Percentiles rank a stretch among this genome's conserved stretches.
Conservation (phyloP, 2,329 filamentous ascomycete species). For the Paraphoma chrysanthemicola region DNA sequence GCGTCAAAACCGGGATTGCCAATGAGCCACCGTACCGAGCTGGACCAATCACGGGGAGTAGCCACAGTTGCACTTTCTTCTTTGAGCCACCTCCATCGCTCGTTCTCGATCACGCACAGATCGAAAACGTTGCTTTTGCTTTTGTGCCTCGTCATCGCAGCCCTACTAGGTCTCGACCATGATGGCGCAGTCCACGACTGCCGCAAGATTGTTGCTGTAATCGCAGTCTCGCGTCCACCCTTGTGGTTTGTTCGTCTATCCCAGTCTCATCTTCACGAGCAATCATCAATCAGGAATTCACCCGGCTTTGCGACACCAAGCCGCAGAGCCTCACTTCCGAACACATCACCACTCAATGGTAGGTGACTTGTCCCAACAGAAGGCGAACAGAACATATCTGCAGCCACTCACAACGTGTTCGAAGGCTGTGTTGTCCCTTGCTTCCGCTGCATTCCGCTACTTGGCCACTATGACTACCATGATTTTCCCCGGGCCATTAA, state of each 20-base stretch:
- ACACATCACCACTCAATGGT: constrained; percentile 5
- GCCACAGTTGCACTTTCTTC: constrained; percentile 3
- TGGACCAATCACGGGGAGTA: constrained; percentile 2
- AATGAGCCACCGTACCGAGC: constrained; percentile 1
- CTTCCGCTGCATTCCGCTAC: constrained; percentile 16
- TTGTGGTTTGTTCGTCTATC: constrained; percentile 22
- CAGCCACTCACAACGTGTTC: constrained; percentile 10
- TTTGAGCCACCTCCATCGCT: background rate
- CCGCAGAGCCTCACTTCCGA: constrained; percentile 16
- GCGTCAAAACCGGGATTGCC: background rate
- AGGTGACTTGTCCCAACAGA: constrained; percentile 16
- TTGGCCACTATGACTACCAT: constrained; percentile 12
- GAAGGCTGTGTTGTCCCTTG: constrained; percentile 2
- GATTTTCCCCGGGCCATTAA: constrained; percentile 20
- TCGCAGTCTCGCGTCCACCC: background rate
- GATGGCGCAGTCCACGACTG: background rate
- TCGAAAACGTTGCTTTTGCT: background rate
- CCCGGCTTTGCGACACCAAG: constrained; percentile 1
- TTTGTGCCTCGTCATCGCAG: background rate
- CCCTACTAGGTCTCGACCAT: background rate
- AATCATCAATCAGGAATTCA: background rate
- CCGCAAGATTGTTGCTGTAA: background rate
- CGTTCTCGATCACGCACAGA: background rate
- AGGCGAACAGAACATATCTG: constrained; percentile 1
- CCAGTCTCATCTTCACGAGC: background rate